These are phyloP conservation scores for Pelargonium australe DNA, from an alignment of 441 rosid species.

Conservation along the genomic window DNA sequence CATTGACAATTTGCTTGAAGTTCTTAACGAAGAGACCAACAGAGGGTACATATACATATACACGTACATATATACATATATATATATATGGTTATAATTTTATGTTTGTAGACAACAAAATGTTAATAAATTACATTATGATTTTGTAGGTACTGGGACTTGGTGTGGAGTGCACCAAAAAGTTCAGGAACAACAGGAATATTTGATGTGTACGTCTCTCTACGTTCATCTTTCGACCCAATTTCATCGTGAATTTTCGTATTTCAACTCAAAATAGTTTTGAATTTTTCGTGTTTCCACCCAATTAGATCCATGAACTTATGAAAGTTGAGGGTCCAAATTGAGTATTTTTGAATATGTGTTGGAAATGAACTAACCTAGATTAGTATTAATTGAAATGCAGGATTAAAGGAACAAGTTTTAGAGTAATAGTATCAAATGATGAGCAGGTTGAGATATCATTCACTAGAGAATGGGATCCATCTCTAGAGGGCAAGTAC, in stretches of 20 bases:
- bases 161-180: conserved; percentile 54
- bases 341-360: no score
- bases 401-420: conserved; percentile 42
- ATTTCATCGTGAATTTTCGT: no score
- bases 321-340: no score
- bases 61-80: neutral
- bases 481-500: conserved; percentile 39
- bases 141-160: conserved; percentile 56
- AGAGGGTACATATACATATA: neutral
- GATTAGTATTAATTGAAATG: no score
- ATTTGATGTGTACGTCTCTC: conserved; percentile 57
- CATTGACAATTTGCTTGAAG: conserved; percentile 83
- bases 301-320: no score
- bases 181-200: conserved; percentile 37
- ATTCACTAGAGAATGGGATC: conserved; percentile 40
- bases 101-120: neutral
- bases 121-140: neutral
- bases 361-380: no score
- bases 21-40: conserved; percentile 47
- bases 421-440: conserved; percentile 33
- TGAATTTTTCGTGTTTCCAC: neutral
- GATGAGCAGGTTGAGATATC: conserved; percentile 47
- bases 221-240: neutral
- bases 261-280: neutral
- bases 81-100: no score